Conservation (phyloP, 163 green algal species). For the Coccomyxa subellipsoidea region DNA sequence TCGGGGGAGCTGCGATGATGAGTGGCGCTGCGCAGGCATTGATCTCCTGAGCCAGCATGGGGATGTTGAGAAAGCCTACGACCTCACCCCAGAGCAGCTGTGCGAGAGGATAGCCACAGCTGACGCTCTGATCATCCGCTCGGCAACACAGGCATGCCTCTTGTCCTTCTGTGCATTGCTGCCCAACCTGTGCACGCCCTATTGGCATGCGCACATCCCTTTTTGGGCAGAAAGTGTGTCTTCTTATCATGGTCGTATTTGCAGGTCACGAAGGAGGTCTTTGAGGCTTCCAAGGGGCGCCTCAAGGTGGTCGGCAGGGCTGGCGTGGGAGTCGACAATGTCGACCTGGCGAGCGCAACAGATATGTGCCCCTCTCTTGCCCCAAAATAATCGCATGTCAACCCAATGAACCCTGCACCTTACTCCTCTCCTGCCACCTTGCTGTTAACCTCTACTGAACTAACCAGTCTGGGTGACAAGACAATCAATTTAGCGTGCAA, state of each 20-base stretch:
- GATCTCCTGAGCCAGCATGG: conserved; percentile 66
- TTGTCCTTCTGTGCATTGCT: no score
- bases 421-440: no score
- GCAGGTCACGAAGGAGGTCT: conserved; percentile 85
- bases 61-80: conserved; percentile 78
- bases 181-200: no score
- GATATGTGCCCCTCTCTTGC: conserved; percentile 62
- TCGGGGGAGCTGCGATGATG: no score
- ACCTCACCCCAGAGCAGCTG: conserved; percentile 83
- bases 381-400: no score
- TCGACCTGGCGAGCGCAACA: conserved; percentile 90
- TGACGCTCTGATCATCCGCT: conserved; percentile 93
- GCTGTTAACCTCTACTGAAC: no score
- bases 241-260: background rate
- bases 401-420: no score
- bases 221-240: background rate
- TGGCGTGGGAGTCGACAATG: conserved; percentile 95
- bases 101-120: conserved; percentile 65
- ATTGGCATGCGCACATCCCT: no score
- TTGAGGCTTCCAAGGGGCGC: conserved; percentile 85
- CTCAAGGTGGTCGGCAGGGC: conserved; percentile 94
- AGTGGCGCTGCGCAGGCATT: conserved; percentile 43
- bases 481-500: no score
- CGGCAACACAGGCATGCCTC: conserved; percentile 72
- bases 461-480: no score